phyloP scores from a whole-genome alignment of 768 basidiomycete species.

The Mycena pura region DNA sequence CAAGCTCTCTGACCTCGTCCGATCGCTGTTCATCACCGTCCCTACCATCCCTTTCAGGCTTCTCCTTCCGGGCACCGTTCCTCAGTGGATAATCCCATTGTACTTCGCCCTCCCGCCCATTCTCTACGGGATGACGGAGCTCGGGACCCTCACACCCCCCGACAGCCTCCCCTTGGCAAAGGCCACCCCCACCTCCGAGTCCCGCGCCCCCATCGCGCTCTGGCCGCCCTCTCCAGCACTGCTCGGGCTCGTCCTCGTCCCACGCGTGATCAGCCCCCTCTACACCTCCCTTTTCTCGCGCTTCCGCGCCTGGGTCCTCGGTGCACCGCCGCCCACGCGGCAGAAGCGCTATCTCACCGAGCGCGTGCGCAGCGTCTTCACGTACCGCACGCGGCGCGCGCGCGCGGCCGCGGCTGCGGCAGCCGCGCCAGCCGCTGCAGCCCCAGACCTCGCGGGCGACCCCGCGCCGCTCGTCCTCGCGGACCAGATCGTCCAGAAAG shows the following conservation, averaged over 20 bases:
- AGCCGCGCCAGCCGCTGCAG: conserved; percentile 28
- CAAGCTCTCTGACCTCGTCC: background rate
- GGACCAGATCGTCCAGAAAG: conserved; percentile 17
- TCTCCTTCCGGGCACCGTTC: conserved; percentile 11
- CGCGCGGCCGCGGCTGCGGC: conserved; percentile 26
- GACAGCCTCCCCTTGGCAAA: conserved; percentile 25
- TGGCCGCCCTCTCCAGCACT: conserved; percentile 45
- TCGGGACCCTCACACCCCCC: background rate
- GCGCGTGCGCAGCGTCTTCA: conserved; percentile 32
- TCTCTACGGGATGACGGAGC: background rate
- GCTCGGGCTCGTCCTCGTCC: conserved; percentile 42
- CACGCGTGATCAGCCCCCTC: conserved; percentile 37
- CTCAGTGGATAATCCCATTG: conserved; percentile 9
- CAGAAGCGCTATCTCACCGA: conserved; percentile 29
- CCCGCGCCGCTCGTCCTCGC: conserved; percentile 21
- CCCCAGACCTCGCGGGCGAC: conserved; percentile 19
- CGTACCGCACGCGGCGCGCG: conserved; percentile 34
- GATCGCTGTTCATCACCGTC: conserved; percentile 11
- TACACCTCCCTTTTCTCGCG: conserved; percentile 37
- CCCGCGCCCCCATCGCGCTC: conserved; percentile 35
- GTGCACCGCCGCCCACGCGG: conserved; percentile 23
- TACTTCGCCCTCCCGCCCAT: conserved; percentile 15
- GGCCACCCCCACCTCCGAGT: conserved; percentile 34
- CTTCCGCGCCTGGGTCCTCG: conserved; percentile 37
- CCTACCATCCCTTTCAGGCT: conserved; percentile 23